Percentiles rank a stretch among this genome's conserved stretches.
These are phyloP conservation scores for Fusarium tupiense DNA, from an alignment of 2,329 filamentous ascomycete species.

Conservation along the genomic window DNA sequence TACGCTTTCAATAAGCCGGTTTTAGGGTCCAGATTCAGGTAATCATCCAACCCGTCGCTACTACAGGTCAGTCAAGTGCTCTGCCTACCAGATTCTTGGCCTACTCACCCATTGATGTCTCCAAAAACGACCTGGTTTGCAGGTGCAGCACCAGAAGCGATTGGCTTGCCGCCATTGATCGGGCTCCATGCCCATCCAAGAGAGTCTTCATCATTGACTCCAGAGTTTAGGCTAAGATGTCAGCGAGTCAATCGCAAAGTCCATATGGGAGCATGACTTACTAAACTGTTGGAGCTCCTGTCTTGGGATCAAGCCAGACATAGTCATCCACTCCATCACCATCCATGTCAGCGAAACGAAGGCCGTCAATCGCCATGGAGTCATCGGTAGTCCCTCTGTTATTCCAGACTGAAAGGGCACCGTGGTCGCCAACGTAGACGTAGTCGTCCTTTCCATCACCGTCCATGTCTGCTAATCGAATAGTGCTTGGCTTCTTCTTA, in stretches of 20 bases:
- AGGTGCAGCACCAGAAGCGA: slow-evolving; percentile 1
- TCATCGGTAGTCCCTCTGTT: neutral
- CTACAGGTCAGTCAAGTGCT: neutral
- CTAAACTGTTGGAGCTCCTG: slow-evolving; percentile 1
- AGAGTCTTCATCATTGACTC: neutral
- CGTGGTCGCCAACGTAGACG: slow-evolving; percentile 23
- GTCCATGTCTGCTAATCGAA: slow-evolving; percentile 35
- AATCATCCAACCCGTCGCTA: neutral
- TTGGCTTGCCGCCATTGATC: slow-evolving; percentile 8
- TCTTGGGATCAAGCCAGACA: slow-evolving; percentile 9
- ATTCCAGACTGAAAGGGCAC: slow-evolving; percentile 39
- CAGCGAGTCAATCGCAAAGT: too few relatives aligned
- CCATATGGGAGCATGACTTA: neutral
- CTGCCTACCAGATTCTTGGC: fast-evolving
- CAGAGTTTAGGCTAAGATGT: neutral
- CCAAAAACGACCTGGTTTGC: neutral
- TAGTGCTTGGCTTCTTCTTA: slow-evolving; percentile 6
- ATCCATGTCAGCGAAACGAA: slow-evolving; percentile 21
- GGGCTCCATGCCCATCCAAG: slow-evolving; percentile 12
- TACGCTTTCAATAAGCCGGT: neutral
- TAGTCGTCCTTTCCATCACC: slow-evolving; percentile 31
- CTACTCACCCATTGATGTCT: slow-evolving; percentile 6
- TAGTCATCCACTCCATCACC: slow-evolving; percentile 18
- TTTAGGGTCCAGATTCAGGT: neutral
- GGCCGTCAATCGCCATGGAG: neutral